Percentiles rank a stretch among this genome's conserved stretches.
These are phyloP conservation scores for Scleroderma citrinum DNA, from an alignment of 768 basidiomycete genomes.

Conservation along the genomic window DNA sequence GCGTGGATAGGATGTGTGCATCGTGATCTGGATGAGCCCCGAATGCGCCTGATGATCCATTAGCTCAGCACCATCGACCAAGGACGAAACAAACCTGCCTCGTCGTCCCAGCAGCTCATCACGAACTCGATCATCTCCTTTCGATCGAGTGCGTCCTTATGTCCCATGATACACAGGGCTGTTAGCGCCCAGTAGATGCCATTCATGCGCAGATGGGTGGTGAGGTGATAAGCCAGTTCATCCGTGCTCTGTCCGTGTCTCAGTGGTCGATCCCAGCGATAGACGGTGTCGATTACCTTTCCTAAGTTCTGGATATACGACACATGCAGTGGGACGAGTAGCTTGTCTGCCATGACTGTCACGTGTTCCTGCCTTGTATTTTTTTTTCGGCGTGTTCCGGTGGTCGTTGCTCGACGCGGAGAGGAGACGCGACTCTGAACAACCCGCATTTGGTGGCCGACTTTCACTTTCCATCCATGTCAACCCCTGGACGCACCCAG, in stretches of 20 bases:
- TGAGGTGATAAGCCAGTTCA: conserved; percentile 85
- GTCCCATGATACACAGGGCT: conserved; percentile 76
- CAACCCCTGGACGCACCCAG: neutral
- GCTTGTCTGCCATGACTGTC: conserved; percentile 10
- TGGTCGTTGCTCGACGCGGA: conserved; percentile 7
- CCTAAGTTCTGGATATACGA: conserved; percentile 72
- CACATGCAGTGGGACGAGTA: conserved; percentile 58
- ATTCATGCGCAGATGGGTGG: conserved; percentile 90
- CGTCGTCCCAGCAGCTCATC: conserved; percentile 92
- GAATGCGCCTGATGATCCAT: conserved; percentile 86
- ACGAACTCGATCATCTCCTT: conserved; percentile 87
- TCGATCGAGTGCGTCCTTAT: conserved; percentile 69
- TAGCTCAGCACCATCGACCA: too few relatives aligned
- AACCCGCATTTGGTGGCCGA: too few relatives aligned
- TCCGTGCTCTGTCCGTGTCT: conserved; percentile 56
- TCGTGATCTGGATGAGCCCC: conserved; percentile 93
- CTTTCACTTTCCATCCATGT: too few relatives aligned
- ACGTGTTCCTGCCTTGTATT: neutral
- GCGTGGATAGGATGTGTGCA: conserved; percentile 78
- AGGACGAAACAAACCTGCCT: conserved; percentile 52
- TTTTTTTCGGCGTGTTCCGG: conserved; percentile 15
- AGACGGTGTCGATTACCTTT: conserved; percentile 38
- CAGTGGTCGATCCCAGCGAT: neutral
- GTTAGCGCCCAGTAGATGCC: conserved; percentile 96
- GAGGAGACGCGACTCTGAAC: conserved; percentile 6